A percentile compares a stretch with the other conserved stretches of the same genome.
phyloP scores from a whole-genome alignment of 164 flowering plant species.

The Berberis thunbergii region DNA sequence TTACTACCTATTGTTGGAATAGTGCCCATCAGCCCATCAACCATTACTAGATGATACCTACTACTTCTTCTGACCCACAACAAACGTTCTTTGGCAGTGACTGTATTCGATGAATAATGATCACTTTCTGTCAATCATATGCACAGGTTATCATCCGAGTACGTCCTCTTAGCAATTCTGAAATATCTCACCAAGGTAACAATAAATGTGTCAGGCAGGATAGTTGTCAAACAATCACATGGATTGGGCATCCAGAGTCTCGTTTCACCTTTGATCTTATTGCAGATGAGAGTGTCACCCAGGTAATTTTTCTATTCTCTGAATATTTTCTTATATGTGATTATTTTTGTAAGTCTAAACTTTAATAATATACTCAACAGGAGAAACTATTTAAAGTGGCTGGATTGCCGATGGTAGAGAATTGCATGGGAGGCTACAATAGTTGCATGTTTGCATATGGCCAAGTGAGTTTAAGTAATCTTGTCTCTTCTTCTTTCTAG shows the following conservation, averaged over 20 bases:
- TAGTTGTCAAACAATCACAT: constrained; percentile 65
- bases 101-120: neutral
- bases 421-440: constrained; percentile 90
- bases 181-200: constrained; percentile 74
- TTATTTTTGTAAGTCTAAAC: neutral
- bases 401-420: constrained; percentile 96
- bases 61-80: neutral
- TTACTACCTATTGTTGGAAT: no score
- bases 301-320: constrained; percentile 34
- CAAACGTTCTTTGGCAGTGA: neutral
- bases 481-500: neutral
- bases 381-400: constrained; percentile 90
- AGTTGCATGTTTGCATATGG: constrained; percentile 99
- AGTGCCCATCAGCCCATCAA: no score
- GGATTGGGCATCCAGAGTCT: constrained; percentile 93
- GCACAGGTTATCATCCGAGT: constrained; percentile 82
- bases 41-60: neutral
- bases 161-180: constrained; percentile 78
- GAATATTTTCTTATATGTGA: neutral
- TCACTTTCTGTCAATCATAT: neutral
- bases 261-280: constrained; percentile 88
- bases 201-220: constrained; percentile 80
- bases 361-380: constrained; percentile 27
- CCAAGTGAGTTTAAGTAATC: constrained; percentile 44
- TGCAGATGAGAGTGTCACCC: constrained; percentile 91